Base-by-base conservation (phyloP, 2,329 filamentous ascomycete genomes). In the Aspergillus phoenicis region DNA sequence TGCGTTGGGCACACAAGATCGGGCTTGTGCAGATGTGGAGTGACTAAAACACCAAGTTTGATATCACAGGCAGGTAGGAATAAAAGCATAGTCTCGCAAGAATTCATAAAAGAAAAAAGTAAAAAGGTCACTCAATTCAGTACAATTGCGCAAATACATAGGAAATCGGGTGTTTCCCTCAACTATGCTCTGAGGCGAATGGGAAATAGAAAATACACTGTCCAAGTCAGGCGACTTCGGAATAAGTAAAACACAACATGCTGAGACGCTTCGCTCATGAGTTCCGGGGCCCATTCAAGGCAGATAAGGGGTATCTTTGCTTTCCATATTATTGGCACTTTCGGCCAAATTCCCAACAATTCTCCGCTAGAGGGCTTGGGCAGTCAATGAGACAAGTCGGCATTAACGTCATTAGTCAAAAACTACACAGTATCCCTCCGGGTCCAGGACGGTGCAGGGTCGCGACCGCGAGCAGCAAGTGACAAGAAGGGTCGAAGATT, bases 101-200 rank as follows among this genome's bases (percentile, higher is more conserved):
- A 17, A 13, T 41, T 15, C 33, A 30, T 38, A 24, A 20, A 26
- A 36, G 6, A 36, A 36, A 36, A 11, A 15, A 6, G 13, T 13
- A 2, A 36, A 15, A 36, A 33, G 15, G 51, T 20, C 51, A 41
- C 24, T 39, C 33, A 28, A 53, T 17, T 53, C 30, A 22, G 51
- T 28, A 30, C 33, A 33, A 38, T n/a, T 39, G 20, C 51, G 24
- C 15, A 53, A 55, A 33, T 45, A 43, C 28, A 45, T 43, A 30
- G 38, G 38, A 55, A 55, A 52, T 58, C 17, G 45, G 48, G 41
- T 60, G 53, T 41, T 39, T 64, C 54, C 58, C 43, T 62, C 54
- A 58, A 52, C 38, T 54, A 52, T 48, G 48, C 47, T 60, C 57
- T 53, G 13, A 56, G 52, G 15, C 22, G 36, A 47, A 58, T 28